Percentiles rank a stretch among this genome's conserved stretches.
These are phyloP conservation scores for Chamaecyparis obtusa DNA, from an alignment of 75 land plant species.

Conservation along the genomic window DNA sequence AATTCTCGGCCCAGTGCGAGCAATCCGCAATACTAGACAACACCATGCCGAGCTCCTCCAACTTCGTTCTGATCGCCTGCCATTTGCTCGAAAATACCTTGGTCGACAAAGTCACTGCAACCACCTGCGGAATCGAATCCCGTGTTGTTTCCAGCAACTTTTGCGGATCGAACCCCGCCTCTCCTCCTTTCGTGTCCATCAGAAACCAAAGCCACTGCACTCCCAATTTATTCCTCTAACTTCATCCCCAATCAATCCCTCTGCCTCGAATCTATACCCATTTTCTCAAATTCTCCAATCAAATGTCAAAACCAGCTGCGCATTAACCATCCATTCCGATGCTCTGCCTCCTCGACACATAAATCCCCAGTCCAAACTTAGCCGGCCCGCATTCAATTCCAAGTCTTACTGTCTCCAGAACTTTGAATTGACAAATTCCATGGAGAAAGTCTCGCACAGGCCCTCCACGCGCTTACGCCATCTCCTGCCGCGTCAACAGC, in stretches of 20 bases:
- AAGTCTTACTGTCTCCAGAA: too few species aligned
- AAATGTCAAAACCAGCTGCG: too few species aligned
- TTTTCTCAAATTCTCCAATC: too few species aligned
- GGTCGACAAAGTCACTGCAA: conserved; percentile 33
- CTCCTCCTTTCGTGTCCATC: not conserved
- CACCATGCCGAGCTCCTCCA: conserved; percentile 32
- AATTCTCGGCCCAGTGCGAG: conserved; percentile 9
- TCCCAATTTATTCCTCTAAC: not conserved
- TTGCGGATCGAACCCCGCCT: not conserved
- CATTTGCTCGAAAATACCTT: conserved; percentile 50
- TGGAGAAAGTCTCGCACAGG: not conserved
- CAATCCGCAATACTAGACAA: conserved; percentile 19
- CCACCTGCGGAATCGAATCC: conserved; percentile 21
- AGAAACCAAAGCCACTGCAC: not conserved
- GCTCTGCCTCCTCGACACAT: too few species aligned
- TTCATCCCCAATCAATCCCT: not conserved
- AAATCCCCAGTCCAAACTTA: too few species aligned
- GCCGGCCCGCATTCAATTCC: not conserved
- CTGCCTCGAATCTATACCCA: too few species aligned
- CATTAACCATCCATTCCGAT: too few species aligned
- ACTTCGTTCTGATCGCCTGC: conserved; percentile 42
- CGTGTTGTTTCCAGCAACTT: not conserved
- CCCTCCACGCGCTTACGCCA: not conserved
- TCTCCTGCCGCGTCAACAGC: not conserved
- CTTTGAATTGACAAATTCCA: not conserved